Base-by-base conservation (phyloP, 331 rosid species). In the Malus hybrid region DNA sequence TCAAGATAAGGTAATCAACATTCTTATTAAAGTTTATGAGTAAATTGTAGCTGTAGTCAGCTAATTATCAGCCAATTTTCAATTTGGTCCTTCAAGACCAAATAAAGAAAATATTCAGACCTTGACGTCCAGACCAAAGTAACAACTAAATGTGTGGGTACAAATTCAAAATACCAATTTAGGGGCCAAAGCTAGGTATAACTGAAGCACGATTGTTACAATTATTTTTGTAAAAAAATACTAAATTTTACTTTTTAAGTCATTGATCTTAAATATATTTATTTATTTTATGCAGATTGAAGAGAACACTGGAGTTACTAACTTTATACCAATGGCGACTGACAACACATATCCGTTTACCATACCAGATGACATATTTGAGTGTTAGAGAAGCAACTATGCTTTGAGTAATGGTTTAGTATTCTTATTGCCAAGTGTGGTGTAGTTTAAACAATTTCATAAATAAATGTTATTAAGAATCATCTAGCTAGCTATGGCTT, bases 1-100 rank as follows among this genome's bases (percentile, higher is more conserved):
- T 65, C 91, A 86, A 8, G 92, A 89, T 56, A 83, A 89, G 97
- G 97, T 91, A 83, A 74, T 48, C 24, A 29, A 50, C 19, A n/a
- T 6, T 61, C 9, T 24, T 26, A 8, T 20, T 32, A 5, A 48
- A 11, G 13, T 3, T 56, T 34, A 19, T 74, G 12, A 33, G 3
- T 20, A n/a, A 8, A 20, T 57, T 57, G 28, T 20, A 16, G 24
- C 0, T 57, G 4, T 20, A 10, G 44, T 20, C 3, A 9, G 28
- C 14, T 57, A 24, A 57, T 24, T 57, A 57, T 10, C 24, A 57
- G 0, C 63, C 13, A 57, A 10, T 57, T 57, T 57, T 57, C 28
- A 50, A n/a, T n/a, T 57, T n/a, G 28, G 46, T 57, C 63, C 6
- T 1, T 22, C 13, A 7, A 39, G 46, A 39, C 46, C 46, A 50